Conservation (phyloP, 2,329 filamentous ascomycete genomes). For the Chalaropsis ovoidea region DNA sequence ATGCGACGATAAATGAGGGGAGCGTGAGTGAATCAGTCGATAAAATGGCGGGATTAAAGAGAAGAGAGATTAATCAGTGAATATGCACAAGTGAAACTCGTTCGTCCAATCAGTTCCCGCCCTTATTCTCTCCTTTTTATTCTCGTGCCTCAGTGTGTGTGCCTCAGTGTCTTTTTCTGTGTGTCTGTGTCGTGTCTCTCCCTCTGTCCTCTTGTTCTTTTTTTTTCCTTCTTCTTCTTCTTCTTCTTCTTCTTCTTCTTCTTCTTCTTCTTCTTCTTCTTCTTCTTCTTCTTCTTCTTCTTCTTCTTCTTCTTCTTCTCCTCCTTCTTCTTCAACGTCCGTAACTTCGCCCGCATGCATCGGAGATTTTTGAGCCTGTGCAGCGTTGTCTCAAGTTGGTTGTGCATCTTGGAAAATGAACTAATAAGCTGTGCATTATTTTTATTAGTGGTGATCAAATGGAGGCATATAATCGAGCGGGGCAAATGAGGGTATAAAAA, state of each 20-base stretch:
- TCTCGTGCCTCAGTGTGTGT: background rate
- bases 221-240: background rate
- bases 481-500: background rate
- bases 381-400: background rate
- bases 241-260: background rate
- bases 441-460: background rate
- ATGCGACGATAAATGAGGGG: background rate
- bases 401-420: background rate
- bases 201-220: background rate
- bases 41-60: background rate
- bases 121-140: constrained; percentile 2
- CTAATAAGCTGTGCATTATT: background rate
- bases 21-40: background rate
- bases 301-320: background rate
- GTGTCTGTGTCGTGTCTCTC: background rate
- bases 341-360: constrained; percentile 4
- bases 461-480: background rate
- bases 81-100: constrained; percentile 10
- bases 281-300: background rate
- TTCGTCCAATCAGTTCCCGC: constrained; percentile 8
- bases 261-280: background rate
- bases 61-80: background rate
- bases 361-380: constrained; percentile 1
- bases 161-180: no score
- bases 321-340: background rate